Evolutionary conservation across 176 grass and related monocot species (phyloP).

Genomic region (Themeda triandra): DNA sequence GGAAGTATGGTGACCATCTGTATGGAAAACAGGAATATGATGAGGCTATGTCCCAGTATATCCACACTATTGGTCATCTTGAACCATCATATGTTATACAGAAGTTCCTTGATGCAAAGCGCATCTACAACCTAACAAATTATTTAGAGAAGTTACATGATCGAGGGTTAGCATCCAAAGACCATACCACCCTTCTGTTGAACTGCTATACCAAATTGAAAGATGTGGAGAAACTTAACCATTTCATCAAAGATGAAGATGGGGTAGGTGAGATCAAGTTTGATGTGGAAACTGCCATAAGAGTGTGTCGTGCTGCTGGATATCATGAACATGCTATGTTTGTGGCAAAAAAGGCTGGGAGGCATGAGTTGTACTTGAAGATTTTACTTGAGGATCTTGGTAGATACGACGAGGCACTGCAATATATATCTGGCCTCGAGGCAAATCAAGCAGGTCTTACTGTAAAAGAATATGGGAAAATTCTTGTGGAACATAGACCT

Average conservation of each 20-base stretch:
- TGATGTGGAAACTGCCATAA: constrained; percentile 98
- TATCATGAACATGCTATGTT: constrained; percentile 99
- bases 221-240: constrained; percentile 83
- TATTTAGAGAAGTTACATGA: constrained; percentile 98
- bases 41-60: constrained; percentile 97
- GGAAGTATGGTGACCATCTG: constrained; percentile 95
- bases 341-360: constrained; percentile 92
- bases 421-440: constrained; percentile 91
- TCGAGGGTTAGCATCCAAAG: constrained; percentile 78
- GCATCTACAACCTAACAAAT: constrained; percentile 93
- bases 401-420: constrained; percentile 83
- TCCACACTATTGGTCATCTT: constrained; percentile 92
- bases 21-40: constrained; percentile 94
- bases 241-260: constrained; percentile 92
- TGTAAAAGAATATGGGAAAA: constrained; percentile 96
- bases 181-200: constrained; percentile 80
- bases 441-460: constrained; percentile 89
- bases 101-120: constrained; percentile 95
- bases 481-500: constrained; percentile 86
- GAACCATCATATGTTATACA: constrained; percentile 99
- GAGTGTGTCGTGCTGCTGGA: constrained; percentile 88
- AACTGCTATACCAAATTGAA: constrained; percentile 95
- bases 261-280: constrained; percentile 83
- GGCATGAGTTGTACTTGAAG: constrained; percentile 97
- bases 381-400: constrained; percentile 98